These are phyloP conservation scores for Pichia membranifaciens DNA, from an alignment of 805 yeast genomes.

Conservation along the genomic window DNA sequence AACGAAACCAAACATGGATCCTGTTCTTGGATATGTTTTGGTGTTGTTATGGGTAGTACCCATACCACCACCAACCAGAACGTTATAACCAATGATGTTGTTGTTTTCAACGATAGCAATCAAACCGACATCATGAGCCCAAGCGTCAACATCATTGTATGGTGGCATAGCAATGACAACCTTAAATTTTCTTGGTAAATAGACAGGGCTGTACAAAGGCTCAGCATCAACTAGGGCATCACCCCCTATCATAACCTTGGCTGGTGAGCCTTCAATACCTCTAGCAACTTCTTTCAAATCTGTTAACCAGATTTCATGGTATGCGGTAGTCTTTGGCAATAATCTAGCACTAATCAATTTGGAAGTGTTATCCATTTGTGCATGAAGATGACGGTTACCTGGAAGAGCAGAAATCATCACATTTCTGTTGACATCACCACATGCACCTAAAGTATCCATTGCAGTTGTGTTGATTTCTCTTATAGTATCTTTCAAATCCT, in stretches of 20 bases:
- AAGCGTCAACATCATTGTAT: slow-evolving; percentile 92
- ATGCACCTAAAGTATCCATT: slow-evolving; percentile 94
- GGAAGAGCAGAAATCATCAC: slow-evolving; percentile 93
- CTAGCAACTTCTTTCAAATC: slow-evolving; percentile 28
- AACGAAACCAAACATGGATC: slow-evolving; percentile 78
- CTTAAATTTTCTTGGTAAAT: slow-evolving; percentile 93
- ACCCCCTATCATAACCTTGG: slow-evolving; percentile 82
- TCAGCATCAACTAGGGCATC: slow-evolving; percentile 77
- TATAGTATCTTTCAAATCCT: slow-evolving; percentile 80
- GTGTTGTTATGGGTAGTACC: slow-evolving; percentile 96
- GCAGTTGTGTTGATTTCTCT: slow-evolving; percentile 88
- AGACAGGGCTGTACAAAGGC: slow-evolving; percentile 81
- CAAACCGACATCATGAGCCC: slow-evolving; percentile 91
- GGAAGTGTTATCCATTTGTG: slow-evolving; percentile 62
- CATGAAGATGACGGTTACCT: slow-evolving; percentile 72
- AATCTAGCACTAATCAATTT: slow-evolving; percentile 69
- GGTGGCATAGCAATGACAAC: slow-evolving; percentile 94
- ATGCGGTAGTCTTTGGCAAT: slow-evolving; percentile 88
- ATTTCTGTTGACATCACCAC: slow-evolving; percentile 97
- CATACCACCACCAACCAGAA: slow-evolving; percentile 98
- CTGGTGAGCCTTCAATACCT: slow-evolving; percentile 71
- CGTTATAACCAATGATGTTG: slow-evolving; percentile 73
- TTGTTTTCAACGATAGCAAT: slow-evolving; percentile 75
- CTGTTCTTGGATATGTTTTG: slow-evolving; percentile 94
- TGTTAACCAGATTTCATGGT: slow-evolving; percentile 89